phyloP scores from a whole-genome alignment of 495 filamentous ascomycete genomes.

The Tuber brumale region DNA sequence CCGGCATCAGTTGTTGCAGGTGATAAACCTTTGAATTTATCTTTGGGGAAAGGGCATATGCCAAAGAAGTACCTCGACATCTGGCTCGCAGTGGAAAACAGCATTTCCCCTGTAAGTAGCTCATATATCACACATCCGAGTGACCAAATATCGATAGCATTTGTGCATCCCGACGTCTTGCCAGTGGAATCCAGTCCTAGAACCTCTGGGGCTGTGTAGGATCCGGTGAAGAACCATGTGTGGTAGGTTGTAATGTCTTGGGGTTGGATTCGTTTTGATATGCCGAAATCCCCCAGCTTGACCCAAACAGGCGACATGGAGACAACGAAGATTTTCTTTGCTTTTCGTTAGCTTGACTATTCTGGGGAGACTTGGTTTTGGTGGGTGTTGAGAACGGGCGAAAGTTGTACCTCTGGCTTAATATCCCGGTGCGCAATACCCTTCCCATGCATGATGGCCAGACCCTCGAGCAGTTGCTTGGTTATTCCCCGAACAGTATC shows the following conservation, averaged over 20 bases:
- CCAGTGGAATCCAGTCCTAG: not conserved
- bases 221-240: not conserved
- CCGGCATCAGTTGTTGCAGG: no score
- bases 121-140: constrained; percentile 19
- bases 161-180: not conserved
- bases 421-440: constrained; percentile 12
- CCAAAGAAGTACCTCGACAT: no score
- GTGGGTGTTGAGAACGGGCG: no score
- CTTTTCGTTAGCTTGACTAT: no score
- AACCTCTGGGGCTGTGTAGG: not conserved
- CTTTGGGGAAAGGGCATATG: no score
- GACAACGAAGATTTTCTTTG: no score
- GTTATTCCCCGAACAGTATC: constrained; percentile 1
- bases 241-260: not conserved
- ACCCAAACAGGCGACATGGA: no score
- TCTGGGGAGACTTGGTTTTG: no score
- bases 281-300: constrained; percentile 5
- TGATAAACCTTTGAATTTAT: not conserved
- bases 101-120: not conserved
- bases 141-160: not conserved
- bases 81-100: no score
- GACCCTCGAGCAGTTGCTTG: constrained; percentile 15
- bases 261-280: not conserved
- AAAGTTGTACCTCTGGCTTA: not conserved
- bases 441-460: constrained; percentile 12